Base-by-base conservation (phyloP, 1,284 basidiomycete genomes). In the Apiotrichum laibachii region DNA sequence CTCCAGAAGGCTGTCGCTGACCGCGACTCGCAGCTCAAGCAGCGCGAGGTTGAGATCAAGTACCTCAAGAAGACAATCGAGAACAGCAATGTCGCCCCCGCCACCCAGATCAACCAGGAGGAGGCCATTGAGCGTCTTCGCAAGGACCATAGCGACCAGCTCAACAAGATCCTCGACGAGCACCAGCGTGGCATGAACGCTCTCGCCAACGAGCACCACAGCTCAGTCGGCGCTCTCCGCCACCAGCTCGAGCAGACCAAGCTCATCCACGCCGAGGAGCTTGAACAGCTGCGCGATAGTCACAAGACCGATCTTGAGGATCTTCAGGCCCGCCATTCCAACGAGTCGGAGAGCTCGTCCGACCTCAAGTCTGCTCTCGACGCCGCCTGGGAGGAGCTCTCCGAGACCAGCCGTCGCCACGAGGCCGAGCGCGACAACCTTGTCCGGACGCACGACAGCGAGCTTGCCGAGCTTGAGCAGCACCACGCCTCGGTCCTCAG, bases 1-100 rank as follows among this genome's bases (percentile, higher is more conserved):
- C 78, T 94, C 34, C 91, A 94, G 73, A 88, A 92, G 69, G 73
- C 92, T 26, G 81, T 96, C 61, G 88, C 86, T 67, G 89, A 92
- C 68, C 85, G 92, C 49, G 92, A 95, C 76, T 82, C 86, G 34
- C 72, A 73, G 52, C 66, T 96, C 60, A 88, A 86, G 70, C 88
- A 92, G 67, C 84, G 92, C 47, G 92, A 95, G 78, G 82, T 85
- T 26, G 92, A 95, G 77, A 95, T 95, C 57, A 81, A 82, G 42
- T 77, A 82, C 37, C 82, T 96, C 21, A 93, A 94, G 76, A 79
- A 81, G 55, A 85, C 85, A 49, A 65, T 74, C 53, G 67, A 69
- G 66, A 58, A 56, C 61, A 42, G 62, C 57, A 55, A 55, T 21
- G 26, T 13, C 9, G 39, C 42, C 37, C 34, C 50, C 21, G 39